phyloP scores from a whole-genome alignment of 305 asterid species.

The Rubia peregrina region DNA sequence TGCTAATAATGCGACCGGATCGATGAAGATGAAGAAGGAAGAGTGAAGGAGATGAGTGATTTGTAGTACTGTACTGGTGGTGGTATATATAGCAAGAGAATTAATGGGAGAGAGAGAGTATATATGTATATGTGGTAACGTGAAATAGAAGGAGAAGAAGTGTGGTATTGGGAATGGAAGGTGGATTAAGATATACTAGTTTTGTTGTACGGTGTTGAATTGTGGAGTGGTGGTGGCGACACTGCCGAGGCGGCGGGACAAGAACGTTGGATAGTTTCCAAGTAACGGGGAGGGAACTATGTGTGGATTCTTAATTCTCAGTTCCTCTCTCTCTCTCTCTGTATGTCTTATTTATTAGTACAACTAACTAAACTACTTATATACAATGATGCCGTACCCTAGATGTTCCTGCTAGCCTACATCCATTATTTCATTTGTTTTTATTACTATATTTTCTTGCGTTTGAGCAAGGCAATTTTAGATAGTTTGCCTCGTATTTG shows the following conservation, averaged over 20 bases:
- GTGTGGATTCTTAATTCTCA: background rate
- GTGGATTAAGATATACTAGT: slow-evolving; percentile 1
- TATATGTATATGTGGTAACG: slow-evolving; percentile 12
- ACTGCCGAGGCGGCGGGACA: slow-evolving; percentile 20
- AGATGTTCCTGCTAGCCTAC: background rate
- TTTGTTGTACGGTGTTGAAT: background rate
- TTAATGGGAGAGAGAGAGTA: too few relatives aligned
- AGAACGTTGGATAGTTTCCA: slow-evolving; percentile 17
- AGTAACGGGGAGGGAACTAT: slow-evolving; percentile 18
- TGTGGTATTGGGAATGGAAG: too few relatives aligned
- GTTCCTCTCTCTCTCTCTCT: background rate
- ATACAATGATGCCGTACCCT: background rate
- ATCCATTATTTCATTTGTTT: background rate
- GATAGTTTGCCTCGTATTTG: too few relatives aligned
- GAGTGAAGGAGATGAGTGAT: background rate
- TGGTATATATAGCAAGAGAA: slow-evolving; percentile 21
- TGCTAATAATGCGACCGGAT: background rate
- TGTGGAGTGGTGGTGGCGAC: slow-evolving; percentile 3
- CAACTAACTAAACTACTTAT: background rate
- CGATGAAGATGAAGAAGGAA: background rate
- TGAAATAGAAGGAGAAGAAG: slow-evolving; percentile 23
- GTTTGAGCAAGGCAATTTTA: too few relatives aligned
- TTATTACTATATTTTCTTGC: background rate
- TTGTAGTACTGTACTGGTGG: slow-evolving; percentile 6
- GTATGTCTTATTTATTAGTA: background rate